phyloP scores from a whole-genome alignment of 164 flowering plant genomes.

The Berberis thunbergii region DNA sequence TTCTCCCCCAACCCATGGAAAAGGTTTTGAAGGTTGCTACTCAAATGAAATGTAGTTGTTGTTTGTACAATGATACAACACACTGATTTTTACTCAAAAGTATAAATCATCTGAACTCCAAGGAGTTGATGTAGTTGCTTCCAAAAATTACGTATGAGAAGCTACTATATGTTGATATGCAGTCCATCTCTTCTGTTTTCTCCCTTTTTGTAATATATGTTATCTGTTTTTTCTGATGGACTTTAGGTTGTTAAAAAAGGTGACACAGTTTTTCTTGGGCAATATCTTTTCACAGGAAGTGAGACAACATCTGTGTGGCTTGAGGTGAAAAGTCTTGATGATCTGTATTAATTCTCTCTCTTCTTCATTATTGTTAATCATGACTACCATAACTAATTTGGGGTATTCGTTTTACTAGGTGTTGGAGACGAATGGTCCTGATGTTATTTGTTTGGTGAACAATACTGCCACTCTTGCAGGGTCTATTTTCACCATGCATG shows the following conservation, averaged over 20 bases:
- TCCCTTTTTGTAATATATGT: neutral
- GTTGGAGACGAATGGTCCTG: constrained; percentile 27
- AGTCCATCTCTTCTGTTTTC: neutral
- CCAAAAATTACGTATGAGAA: too few relatives aligned
- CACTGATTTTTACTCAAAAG: neutral
- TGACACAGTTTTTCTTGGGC: constrained; percentile 46
- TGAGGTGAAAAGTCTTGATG: constrained; percentile 26
- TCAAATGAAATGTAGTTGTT: too few relatives aligned
- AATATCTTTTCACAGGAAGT: constrained; percentile 49
- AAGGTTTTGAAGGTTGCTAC: too few relatives aligned
- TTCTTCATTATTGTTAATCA: neutral
- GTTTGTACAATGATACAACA: too few relatives aligned
- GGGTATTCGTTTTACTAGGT: constrained; percentile 24
- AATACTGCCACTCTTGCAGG: constrained; percentile 44
- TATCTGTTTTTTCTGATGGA: too few relatives aligned
- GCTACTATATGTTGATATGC: neutral
- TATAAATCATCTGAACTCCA: too few relatives aligned
- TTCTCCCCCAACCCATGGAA: too few relatives aligned
- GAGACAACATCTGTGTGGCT: constrained; percentile 57
- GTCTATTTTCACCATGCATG: constrained; percentile 35
- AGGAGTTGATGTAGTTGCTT: too few relatives aligned
- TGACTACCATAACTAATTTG: neutral
- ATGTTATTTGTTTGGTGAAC: constrained; percentile 43
- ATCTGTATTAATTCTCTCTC: neutral
- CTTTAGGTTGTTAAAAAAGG: too few relatives aligned